These are phyloP conservation scores for Pythium pyrilobum DNA, from an alignment of 352 stramenopile genomes.

Conservation along the genomic window DNA sequence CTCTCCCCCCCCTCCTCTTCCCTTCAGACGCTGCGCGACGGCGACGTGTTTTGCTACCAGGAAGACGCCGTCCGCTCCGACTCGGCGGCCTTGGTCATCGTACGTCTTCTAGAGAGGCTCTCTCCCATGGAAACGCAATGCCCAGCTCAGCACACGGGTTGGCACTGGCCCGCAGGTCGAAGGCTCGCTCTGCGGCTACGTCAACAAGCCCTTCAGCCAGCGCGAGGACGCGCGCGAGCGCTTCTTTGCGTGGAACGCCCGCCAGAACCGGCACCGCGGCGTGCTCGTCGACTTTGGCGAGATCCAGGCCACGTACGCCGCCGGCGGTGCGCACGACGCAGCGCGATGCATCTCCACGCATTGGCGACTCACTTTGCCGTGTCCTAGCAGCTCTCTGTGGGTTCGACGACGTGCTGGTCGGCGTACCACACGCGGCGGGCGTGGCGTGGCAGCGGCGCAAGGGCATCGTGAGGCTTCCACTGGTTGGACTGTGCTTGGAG, in stretches of 20 bases:
- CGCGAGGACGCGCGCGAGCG: slow-evolving; percentile 26
- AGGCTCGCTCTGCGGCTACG: slow-evolving; percentile 63
- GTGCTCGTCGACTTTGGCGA: slow-evolving; percentile 66
- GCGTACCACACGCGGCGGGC: neutral
- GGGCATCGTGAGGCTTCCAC: slow-evolving; percentile 4
- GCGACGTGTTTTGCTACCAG: slow-evolving; percentile 65
- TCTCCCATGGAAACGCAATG: too few relatives aligned
- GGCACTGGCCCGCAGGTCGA: slow-evolving; percentile 43
- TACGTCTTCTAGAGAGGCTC: slow-evolving; percentile 8
- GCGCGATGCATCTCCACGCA: neutral
- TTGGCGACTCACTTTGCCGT: neutral
- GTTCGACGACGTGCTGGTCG: slow-evolving; percentile 42
- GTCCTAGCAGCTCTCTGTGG: slow-evolving; percentile 37
- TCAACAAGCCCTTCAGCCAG: slow-evolving; percentile 57
- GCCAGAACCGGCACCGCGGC: slow-evolving; percentile 32
- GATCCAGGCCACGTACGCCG: slow-evolving; percentile 47
- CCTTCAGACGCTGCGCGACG: slow-evolving; percentile 53
- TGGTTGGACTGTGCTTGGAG: neutral
- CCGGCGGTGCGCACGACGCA: slow-evolving; percentile 26
- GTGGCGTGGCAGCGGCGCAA: slow-evolving; percentile 20
- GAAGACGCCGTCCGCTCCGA: slow-evolving; percentile 37
- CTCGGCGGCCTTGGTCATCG: slow-evolving; percentile 40
- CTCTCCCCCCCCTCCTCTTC: too few relatives aligned
- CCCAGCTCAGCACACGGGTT: too few relatives aligned
- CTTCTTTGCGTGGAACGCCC: slow-evolving; percentile 47